phyloP scores from a whole-genome alignment of 257 asterid species.

The Misopates orontium region DNA sequence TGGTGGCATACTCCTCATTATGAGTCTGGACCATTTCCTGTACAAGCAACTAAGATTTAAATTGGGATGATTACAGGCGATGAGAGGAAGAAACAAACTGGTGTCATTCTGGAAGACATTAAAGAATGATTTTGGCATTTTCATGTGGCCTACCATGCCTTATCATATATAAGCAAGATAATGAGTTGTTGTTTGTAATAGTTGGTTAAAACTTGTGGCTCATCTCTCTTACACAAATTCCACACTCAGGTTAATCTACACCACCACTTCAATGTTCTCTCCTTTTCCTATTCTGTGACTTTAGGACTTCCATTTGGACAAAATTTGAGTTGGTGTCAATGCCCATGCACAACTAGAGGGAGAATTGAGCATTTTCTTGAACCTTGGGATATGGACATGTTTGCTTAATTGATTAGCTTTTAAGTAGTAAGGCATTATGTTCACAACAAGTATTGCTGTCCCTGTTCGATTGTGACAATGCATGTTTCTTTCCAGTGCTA shows the following conservation, averaged over 20 bases:
- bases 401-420: not conserved
- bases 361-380: slow-evolving; percentile 5
- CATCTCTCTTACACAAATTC: not conserved
- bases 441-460: not conserved
- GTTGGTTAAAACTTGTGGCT: not conserved
- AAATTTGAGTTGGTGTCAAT: too few relatives aligned
- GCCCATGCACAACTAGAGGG: slow-evolving; percentile 7
- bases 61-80: not conserved
- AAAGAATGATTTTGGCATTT: not conserved
- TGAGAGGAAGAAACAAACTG: not conserved
- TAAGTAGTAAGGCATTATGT: not conserved
- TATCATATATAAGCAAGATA: not conserved
- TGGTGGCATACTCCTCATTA: not conserved
- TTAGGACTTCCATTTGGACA: too few relatives aligned
- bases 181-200: not conserved
- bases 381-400: slow-evolving; percentile 2
- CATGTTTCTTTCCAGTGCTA: not conserved
- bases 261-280: not conserved
- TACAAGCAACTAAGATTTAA: not conserved
- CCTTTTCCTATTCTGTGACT: too few relatives aligned
- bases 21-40: not conserved
- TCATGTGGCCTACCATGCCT: not conserved
- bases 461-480: slow-evolving; percentile 12
- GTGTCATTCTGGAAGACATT: not conserved
- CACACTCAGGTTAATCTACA: not conserved